Percentiles rank a stretch among this genome's conserved stretches.
These are phyloP conservation scores for Fusarium humuli DNA, from an alignment of 2,329 filamentous ascomycete genomes.

Conservation along the genomic window DNA sequence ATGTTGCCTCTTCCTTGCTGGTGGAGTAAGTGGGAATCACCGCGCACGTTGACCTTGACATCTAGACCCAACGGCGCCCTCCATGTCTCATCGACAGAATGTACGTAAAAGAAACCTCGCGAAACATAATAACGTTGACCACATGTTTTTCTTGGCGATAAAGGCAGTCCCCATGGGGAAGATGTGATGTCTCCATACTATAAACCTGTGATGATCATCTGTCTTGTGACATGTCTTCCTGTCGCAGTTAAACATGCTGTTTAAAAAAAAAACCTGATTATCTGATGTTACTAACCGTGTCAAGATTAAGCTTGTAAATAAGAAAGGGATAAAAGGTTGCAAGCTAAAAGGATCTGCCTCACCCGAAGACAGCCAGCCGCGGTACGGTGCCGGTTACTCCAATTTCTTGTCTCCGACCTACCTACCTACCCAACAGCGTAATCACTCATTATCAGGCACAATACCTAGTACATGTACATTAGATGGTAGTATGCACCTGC, in stretches of 20 bases:
- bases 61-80: conserved; percentile 12
- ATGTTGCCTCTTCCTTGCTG: neutral
- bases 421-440: conserved; percentile 29
- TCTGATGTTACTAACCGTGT: neutral
- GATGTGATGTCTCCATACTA: conserved; percentile 16
- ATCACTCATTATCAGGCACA: neutral
- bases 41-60: conserved; percentile 9
- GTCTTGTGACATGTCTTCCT: neutral
- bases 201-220: neutral
- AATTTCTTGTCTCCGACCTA: conserved; percentile 15
- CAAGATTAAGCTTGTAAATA: conserved; percentile 21
- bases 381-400: neutral
- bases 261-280: neutral
- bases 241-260: neutral
- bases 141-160: conserved; percentile 32
- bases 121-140: conserved; percentile 30
- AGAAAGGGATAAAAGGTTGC: neutral
- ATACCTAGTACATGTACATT: neutral
- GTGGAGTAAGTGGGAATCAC: conserved; percentile 23
- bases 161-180: conserved; percentile 27
- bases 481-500: neutral
- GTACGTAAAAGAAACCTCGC: conserved; percentile 33
- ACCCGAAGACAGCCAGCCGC: neutral
- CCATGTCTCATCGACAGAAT: conserved; percentile 2
- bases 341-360: conserved; percentile 27